These are phyloP conservation scores for Hanseniaspora valbyensis DNA, from an alignment of 805 yeast species.

Conservation along the genomic window DNA sequence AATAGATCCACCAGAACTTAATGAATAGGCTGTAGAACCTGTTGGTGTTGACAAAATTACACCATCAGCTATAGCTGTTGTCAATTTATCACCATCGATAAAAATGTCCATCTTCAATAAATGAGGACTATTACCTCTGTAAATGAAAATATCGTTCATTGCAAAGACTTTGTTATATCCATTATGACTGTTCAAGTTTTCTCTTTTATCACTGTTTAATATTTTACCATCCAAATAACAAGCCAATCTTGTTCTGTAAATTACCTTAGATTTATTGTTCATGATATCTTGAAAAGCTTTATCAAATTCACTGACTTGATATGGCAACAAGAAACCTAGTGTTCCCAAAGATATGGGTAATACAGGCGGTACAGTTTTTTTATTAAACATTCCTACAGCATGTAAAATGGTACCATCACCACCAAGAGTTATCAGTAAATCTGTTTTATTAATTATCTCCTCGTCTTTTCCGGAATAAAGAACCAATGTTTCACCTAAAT, in stretches of 20 bases:
- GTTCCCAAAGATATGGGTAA: constrained; percentile 84
- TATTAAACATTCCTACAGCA: constrained; percentile 69
- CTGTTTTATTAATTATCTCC: constrained; percentile 57
- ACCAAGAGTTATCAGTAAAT: constrained; percentile 77
- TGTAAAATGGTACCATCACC: constrained; percentile 91
- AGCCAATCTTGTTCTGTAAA: constrained; percentile 68
- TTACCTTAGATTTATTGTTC: constrained; percentile 54
- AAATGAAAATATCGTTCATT: constrained; percentile 83
- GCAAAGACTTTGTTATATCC: constrained; percentile 47
- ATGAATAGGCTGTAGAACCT: constrained; percentile 87
- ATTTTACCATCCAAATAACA: constrained; percentile 44
- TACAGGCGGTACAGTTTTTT: constrained; percentile 72
- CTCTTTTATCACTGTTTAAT: constrained; percentile 7
- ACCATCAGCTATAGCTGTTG: constrained; percentile 90
- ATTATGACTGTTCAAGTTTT: constrained; percentile 16
- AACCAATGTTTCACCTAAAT: constrained; percentile 29
- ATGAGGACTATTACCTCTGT: constrained; percentile 81
- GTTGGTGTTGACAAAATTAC: constrained; percentile 79
- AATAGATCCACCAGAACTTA: constrained; percentile 84
- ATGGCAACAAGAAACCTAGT: constrained; percentile 78
- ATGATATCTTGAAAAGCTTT: constrained; percentile 57
- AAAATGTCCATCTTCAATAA: constrained; percentile 72
- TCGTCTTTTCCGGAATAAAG: constrained; percentile 49
- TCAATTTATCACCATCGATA: constrained; percentile 72
- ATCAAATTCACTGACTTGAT: constrained; percentile 54